Base-by-base conservation (phyloP, 495 filamentous ascomycete species). In the Daldinia caldariorum region DNA sequence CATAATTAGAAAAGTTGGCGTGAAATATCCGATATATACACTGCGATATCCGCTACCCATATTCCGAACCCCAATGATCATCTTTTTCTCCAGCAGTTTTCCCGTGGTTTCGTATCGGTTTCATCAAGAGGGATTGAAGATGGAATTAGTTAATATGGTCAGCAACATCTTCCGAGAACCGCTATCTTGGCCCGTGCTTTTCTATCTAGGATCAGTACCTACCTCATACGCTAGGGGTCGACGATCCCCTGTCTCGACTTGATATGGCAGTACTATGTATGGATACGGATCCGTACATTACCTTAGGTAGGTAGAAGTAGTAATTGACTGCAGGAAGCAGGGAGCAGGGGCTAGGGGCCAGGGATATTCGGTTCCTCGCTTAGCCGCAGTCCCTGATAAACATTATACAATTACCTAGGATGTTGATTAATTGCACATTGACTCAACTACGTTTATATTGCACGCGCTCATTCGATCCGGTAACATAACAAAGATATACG, bases 71-170 rank as follows among this genome's bases (percentile, higher is more conserved):
- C 45, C 59, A 47, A 54, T 31, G 12, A 58, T 55, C 31, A 6
- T 39, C 61, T 70, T 65, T 26, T 26, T 26, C 3, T 37, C 31
- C 61, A 43, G 57, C 49, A 67, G 64, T 61, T 65, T 67, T 61
- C 61, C 59, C 65, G 56, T 72, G 54, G 70, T 72, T 72, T 72
- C 70, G 70, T 18, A 65, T 63, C 58, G 41, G 70, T 72, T 72
- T 72, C 70, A 72, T 63, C 37, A n/a, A 37, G 16, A 47, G 7
- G 54, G 58, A 56, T 26, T 45, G 18, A 60, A 60, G 45, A 60
- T 26, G 47, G 54, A 34, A 22, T 45, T 53, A 53, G 8, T 10
- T 5, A n/a, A n/a, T n/a, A n/a, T n/a, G n/a, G 16, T 26, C 3
- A 26, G n/a, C 18, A 59, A 59, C 39, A 31, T 26, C 3, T 26